Conservation (phyloP, 345 rosid genomes). For the Melaleuca alternifolia region DNA sequence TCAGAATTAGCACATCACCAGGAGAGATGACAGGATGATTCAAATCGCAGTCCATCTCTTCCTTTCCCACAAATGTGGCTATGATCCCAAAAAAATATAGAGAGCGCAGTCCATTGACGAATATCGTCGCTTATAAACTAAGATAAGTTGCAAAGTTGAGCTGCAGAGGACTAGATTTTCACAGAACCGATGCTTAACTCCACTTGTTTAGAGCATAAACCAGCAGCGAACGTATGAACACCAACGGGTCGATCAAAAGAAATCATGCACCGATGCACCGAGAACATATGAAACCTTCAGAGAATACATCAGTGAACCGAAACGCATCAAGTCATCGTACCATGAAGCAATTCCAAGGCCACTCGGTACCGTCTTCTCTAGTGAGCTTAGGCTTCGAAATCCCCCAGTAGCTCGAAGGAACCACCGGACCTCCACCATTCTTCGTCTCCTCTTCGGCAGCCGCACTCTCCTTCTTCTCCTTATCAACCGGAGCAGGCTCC, state of each 20-base stretch:
- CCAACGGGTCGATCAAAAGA: not conserved
- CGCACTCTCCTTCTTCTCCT: not conserved
- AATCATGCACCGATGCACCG: not conserved
- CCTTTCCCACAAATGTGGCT: not conserved
- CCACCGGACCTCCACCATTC: constrained; percentile 11
- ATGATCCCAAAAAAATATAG: not conserved
- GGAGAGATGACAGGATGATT: not conserved
- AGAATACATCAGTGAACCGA: not conserved
- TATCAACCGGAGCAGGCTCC: not conserved
- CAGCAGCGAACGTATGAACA: not conserved
- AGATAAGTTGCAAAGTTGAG: not conserved
- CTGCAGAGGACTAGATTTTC: not conserved
- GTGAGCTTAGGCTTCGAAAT: constrained; percentile 41
- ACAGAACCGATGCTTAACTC: not conserved
- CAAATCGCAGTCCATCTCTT: not conserved
- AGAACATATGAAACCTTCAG: not conserved
- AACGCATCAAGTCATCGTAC: constrained; percentile 1
- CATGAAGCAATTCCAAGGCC: constrained; percentile 90
- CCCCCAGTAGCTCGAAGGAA: constrained; percentile 65
- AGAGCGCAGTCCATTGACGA: not conserved
- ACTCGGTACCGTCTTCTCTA: constrained; percentile 49
- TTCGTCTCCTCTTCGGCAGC: constrained; percentile 8
- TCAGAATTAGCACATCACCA: not conserved
- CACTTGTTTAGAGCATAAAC: not conserved
- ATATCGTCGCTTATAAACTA: not conserved